A percentile compares a stretch with the other conserved stretches of the same genome.
Evolutionary conservation across 257 asterid species (phyloP).

Genomic region (Fraxinus pennsylvanica): DNA sequence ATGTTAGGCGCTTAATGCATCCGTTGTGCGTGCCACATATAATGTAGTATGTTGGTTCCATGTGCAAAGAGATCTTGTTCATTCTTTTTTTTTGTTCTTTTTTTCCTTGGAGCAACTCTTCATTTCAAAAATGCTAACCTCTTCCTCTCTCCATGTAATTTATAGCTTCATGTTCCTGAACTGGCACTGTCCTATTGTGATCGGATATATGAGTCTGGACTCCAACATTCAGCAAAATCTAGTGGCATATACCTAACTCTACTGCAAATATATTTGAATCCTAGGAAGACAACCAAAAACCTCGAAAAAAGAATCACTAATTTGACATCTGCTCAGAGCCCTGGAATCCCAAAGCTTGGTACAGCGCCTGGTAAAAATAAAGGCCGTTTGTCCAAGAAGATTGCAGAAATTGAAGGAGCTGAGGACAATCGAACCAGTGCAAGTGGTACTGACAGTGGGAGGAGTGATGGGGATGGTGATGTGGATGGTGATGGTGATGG

Average conservation of each 20-base stretch:
- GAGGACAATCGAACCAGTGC: constrained; percentile 71
- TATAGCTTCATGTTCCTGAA: constrained; percentile 88
- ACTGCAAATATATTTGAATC: constrained; percentile 91
- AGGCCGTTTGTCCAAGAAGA: constrained; percentile 61
- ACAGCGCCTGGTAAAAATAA: constrained; percentile 49
- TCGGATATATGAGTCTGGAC: constrained; percentile 71
- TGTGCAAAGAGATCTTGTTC: background rate
- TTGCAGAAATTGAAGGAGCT: constrained; percentile 85
- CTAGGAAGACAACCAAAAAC: constrained; percentile 73
- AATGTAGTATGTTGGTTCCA: background rate
- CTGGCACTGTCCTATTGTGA: constrained; percentile 90
- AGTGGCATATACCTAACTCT: constrained; percentile 78
- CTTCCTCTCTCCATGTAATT: constrained; percentile 22
- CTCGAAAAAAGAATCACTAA: constrained; percentile 68
- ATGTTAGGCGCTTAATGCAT: background rate
- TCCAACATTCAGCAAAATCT: constrained; percentile 65
- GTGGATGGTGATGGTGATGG: constrained; percentile 47
- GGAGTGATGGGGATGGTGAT: constrained; percentile 74
- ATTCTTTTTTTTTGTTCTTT: background rate
- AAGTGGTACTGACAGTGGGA: constrained; percentile 90
- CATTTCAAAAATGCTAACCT: constrained; percentile 10
- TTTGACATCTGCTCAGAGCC: constrained; percentile 53
- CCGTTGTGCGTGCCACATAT: background rate
- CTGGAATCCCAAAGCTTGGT: constrained; percentile 52
- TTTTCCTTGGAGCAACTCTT: constrained; percentile 16